A percentile compares a stretch with the other conserved stretches of the same genome.
phyloP scores from a whole-genome alignment of 2,329 filamentous ascomycete species.

The Penicillium polonicum region DNA sequence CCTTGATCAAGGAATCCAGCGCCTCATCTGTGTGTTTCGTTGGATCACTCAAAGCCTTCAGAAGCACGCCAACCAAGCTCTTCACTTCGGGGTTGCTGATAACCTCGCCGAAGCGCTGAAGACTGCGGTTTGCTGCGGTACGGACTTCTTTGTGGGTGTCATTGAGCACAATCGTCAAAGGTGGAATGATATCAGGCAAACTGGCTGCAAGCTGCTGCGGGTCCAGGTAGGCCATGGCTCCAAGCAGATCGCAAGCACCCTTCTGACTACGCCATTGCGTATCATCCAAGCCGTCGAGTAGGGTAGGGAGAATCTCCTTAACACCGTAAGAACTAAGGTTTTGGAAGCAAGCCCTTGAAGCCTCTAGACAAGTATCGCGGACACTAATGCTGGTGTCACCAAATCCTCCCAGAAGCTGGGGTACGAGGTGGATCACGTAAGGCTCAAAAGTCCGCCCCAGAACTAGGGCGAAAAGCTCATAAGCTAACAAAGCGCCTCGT shows the following conservation, averaged over 20 bases:
- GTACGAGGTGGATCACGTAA: slow-evolving; percentile 93
- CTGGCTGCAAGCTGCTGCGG: slow-evolving; percentile 90
- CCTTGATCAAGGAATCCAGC: slow-evolving; percentile 89
- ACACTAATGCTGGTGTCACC: slow-evolving; percentile 87
- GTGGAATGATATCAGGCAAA: slow-evolving; percentile 93
- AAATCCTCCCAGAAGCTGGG: slow-evolving; percentile 83
- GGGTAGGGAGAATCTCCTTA: slow-evolving; percentile 86
- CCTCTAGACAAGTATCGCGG: slow-evolving; percentile 86
- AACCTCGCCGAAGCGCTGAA: slow-evolving; percentile 97
- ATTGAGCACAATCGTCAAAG: slow-evolving; percentile 87
- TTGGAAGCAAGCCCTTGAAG: slow-evolving; percentile 90
- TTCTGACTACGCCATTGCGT: slow-evolving; percentile 98
- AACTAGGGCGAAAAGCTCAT: slow-evolving; percentile 83
- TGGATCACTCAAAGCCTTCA: slow-evolving; percentile 95
- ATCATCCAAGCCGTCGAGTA: slow-evolving; percentile 89
- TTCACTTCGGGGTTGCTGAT: slow-evolving; percentile 98
- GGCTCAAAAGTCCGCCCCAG: slow-evolving; percentile 90
- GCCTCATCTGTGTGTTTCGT: slow-evolving; percentile 97
- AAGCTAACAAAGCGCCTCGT: slow-evolving; percentile 84
- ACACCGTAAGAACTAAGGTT: slow-evolving; percentile 94
- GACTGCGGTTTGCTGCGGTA: slow-evolving; percentile 84
- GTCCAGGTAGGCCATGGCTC: slow-evolving; percentile 97
- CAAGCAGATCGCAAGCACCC: slow-evolving; percentile 91
- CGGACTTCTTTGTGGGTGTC: slow-evolving; percentile 98
- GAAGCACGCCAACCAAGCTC: slow-evolving; percentile 80